Base-by-base conservation (phyloP, 768 basidiomycete species). In the Leucocoprinus leucothites region DNA sequence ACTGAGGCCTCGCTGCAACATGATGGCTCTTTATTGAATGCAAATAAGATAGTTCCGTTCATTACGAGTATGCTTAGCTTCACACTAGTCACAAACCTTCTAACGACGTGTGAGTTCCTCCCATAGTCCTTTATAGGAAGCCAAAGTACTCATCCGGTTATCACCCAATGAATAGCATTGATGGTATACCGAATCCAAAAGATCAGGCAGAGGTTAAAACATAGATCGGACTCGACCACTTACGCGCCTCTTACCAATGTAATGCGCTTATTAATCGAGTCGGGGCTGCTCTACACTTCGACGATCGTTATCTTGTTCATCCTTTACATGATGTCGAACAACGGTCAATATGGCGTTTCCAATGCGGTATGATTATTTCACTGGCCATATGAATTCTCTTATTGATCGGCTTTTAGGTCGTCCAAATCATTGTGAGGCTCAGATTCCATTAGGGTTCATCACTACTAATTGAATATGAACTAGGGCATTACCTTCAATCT, bases 101-200 rank as follows among this genome's bases (percentile, higher is more conserved):
- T 71, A 1, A 72, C 74, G 9, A 75, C 74, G 0, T 66, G 74
- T 76, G 57, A 53, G 69, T 62, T 42, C 36, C 6, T 5, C 8
- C 18, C 46, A 8, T 16, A 7, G 26, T 28, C 6, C 28, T 13
- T n/a, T 13, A 40, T n/a, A n/a, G n/a, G n/a, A n/a, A n/a, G n/a
- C n/a, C n/a, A n/a, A n/a, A n/a, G n/a, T n/a, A n/a, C n/a, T n/a
- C n/a, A n/a, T n/a, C n/a, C n/a, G n/a, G n/a, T n/a, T n/a, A 31
- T 11, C 31, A 31, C 11, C 31, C n/a, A n/a, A 31, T 31, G 5
- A 18, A 35, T 53, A 75, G 74, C 66, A 14, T 58, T 75, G 35
- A 74, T 77, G 36, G 71, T 76, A 6, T 62, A 66, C 50, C 69
- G 71, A 7, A 71, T 77, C 22, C 73, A 73, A 69, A 61, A 54